Percentiles rank a stretch among this genome's conserved stretches.
Evolutionary conservation across 805 yeast species (phyloP).

Genomic region (Spathaspora boniae): DNA sequence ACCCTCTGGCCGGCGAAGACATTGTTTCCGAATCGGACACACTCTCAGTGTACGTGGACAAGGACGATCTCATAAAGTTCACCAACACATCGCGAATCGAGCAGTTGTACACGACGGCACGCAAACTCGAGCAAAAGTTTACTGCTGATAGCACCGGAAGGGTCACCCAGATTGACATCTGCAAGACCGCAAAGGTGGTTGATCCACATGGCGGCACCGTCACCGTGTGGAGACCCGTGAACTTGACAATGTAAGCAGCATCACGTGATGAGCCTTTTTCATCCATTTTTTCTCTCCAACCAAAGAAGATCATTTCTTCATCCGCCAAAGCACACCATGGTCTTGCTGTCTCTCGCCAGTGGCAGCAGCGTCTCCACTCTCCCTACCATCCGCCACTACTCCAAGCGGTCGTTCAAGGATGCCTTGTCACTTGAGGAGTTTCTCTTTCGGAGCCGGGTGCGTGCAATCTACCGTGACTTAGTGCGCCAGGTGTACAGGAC

Average conservation of each 20-base stretch:
- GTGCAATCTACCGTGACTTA: slow-evolving; percentile 30
- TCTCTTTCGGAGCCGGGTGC: slow-evolving; percentile 32
- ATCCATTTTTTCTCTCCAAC: no score
- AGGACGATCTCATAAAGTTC: neutral
- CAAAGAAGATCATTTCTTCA: no score
- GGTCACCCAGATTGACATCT: neutral
- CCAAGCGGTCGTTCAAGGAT: slow-evolving; percentile 5
- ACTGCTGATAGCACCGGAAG: neutral
- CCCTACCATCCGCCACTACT: neutral
- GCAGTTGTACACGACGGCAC: neutral
- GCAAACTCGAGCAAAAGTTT: no score
- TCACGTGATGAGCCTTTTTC: no score
- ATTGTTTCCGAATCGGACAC: neutral
- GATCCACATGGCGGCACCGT: neutral
- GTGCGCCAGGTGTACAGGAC: slow-evolving; percentile 31
- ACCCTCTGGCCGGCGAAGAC: neutral
- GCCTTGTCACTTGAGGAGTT: slow-evolving; percentile 36
- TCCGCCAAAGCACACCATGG: no score
- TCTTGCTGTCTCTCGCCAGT: no score
- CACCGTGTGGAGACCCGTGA: no score
- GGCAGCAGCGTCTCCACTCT: no score
- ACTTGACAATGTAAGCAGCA: no score
- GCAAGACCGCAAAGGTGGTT: neutral
- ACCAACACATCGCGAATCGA: neutral
- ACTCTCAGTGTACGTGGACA: slow-evolving; percentile 1